Evolutionary conservation across 1,284 basidiomycete genomes (phyloP), one percentile per base, ranked within the genome.

Genomic region (Cryptococcus deneoformans): DNA sequence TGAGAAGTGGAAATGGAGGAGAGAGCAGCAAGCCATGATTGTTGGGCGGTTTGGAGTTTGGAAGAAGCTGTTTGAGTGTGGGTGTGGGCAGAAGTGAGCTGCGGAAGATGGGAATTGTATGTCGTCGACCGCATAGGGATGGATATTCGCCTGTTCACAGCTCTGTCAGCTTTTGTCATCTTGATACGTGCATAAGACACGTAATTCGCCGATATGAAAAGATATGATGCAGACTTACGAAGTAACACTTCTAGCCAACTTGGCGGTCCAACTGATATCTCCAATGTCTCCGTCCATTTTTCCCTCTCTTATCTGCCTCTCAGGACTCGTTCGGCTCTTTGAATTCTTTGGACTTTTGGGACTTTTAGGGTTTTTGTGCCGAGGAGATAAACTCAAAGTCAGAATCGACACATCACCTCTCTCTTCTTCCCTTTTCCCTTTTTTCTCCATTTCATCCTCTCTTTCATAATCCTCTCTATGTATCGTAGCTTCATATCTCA

Each of bases 11-110:
- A 37, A 12, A 59, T 8, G 24, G 58, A 20, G 11, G 50, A 54
- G 1, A 70, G 48, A 12, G 67, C 63, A 40, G 65, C 62, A 6
- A 64, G 39, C 62, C 64, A 70, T 44, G 66, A 58, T 39, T 45
- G 46, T 48, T 64, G 65, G 39, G 61, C 59, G 24, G 48, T 14
- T 43, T 65, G 58, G 9, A 69, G 56, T n/a, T 40, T 29, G 6
- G 45, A 44, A 42, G 55, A 54, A 9, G 63, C 63, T 36, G 48
- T 14, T 11, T 56, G 24, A 2, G 66, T 57, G 11, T 54, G 43
- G 40, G 56, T 36, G 12, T 62, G 49, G 6, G 67, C 63, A 11
- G 39, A 12, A 24, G 54, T 45, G 10, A 71, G 52, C 9, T 60
- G 59, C 0, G 53, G 42, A 39, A 53, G 53, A n/a, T 65, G 57